Base-by-base conservation (phyloP, 1,139 yeast species). In the Yamadazyma spencermartinsiae region DNA sequence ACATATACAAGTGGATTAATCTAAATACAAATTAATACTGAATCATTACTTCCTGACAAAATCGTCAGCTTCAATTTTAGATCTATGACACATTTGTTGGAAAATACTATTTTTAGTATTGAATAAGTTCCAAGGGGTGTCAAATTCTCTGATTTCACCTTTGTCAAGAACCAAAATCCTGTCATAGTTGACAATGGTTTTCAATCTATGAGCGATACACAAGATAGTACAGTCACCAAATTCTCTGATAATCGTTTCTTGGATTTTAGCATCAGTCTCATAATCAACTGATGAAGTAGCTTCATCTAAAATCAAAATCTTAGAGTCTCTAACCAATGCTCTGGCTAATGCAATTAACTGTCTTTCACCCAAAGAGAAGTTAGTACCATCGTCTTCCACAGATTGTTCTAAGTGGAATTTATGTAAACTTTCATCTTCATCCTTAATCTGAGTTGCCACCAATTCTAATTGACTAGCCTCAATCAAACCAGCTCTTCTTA, bases 401-500 rank as follows among this genome's bases (percentile, higher is more conserved):
- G 47, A 45, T 47, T 63, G 65, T 44, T 66, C 67, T 39, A 65
- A 54, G 41, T 61, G 63, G 45, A 63, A 64, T 39, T 62, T 63
- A 43, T 55, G 53, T 18, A 51, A 40, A 12, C 36, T 53, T 25
- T 84, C 90, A 47, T 72, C 76, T 25, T 84, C 92, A 48, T 73
- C 76, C 25, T 40, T 44, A 5, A 32, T 15, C 28, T 46, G 48
- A n/a, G 35, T 39, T 3, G 17, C 31, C 9, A 52, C 95, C 46
- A 86, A 75, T 24, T 76, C 70, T 11, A 49, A 40, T 15, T 34
- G 31, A 1, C 28, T 35, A 4, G 16, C 58, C 15, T 71, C 76
- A 35, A 83, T 66, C 31, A 83, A 74, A 41, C 92, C 86, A 21
- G 84, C 63, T 48, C 88, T 72, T 41, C 83, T 72, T 48, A 76